Evolutionary conservation across 2,329 filamentous ascomycete species (phyloP), one percentile per base, ranked within the genome.

Genomic region (Colletotrichum acutatum): DNA sequence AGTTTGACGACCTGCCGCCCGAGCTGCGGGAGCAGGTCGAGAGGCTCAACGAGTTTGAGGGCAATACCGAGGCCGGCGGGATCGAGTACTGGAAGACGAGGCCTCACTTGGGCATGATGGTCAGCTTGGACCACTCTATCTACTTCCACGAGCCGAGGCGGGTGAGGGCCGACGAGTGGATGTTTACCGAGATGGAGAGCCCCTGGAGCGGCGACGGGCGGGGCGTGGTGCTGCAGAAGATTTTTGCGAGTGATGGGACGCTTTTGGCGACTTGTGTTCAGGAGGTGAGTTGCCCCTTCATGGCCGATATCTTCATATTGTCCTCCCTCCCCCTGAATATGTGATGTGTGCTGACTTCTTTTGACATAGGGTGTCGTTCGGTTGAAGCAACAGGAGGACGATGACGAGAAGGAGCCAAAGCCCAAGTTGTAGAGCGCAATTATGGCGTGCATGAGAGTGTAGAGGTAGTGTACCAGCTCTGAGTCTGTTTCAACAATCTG

Each of bases 161-260:
- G 70, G 88, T 92, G 68, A 84, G 83, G 76, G 90, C 89, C 5
- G 90, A 92, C 77, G 89, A 95, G 82, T 95, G 93, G 93, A 92
- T 95, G 89, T 91, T 94, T 76, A 89, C 88, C 24, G 93, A 95
- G 84, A 94, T 94, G 89, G 89, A 93, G 82, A 94, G 90, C 68
- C 93, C 94, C 0, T 97, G 94, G 94, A 89, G 92, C 2, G 93
- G 92, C 1, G 92, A 95, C 78, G 94, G 93, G 4, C 87, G 94
- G 72, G 94, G 93, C 0, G 86, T 96, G 22, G 94, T 96, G 53
- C 89, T 88, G 77, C 93, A 95, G 86, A 89, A 90, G 81, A 93
- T 96, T 74, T 95, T 91, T 80, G 87, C 89, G 30, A 86, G 84
- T 76, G 91, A 95, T 74, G 94, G 94, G 26, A 92, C 87, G 30